Evolutionary conservation across 257 asterid species (phyloP).

Genomic region (Salvia rosmarinus): DNA sequence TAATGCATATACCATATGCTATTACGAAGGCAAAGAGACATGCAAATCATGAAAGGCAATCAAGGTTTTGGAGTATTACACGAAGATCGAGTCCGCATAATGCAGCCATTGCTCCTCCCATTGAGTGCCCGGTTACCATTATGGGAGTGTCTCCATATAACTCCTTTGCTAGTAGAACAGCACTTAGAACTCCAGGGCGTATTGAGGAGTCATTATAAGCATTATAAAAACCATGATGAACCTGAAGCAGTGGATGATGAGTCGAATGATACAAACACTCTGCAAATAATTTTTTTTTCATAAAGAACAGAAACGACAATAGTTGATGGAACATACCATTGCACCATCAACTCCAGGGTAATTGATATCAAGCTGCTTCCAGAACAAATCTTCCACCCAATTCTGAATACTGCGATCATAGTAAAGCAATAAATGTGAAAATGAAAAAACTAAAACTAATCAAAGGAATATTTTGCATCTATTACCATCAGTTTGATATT

Average conservation of each 20-base stretch:
- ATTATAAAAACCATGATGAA: conserved; percentile 92
- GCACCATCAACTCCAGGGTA: conserved; percentile 92
- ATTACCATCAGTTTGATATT: neutral
- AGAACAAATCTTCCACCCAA: conserved; percentile 93
- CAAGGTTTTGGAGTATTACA: conserved; percentile 47
- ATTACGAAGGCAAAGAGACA: conserved; percentile 8
- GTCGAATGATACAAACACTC: conserved; percentile 7
- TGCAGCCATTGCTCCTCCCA: conserved; percentile 99
- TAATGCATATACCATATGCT: too few relatives aligned
- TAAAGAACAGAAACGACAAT: conserved; percentile 6
- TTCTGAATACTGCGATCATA: conserved; percentile 76
- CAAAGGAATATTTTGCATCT: conserved; percentile 9
- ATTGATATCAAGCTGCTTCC: conserved; percentile 94
- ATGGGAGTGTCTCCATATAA: conserved; percentile 64
- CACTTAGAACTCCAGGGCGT: conserved; percentile 74
- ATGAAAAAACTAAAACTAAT: neutral
- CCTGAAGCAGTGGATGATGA: conserved; percentile 53
- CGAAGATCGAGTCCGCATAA: conserved; percentile 89
- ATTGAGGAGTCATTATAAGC: conserved; percentile 88
- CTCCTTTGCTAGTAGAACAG: conserved; percentile 59
- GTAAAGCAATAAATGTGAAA: conserved; percentile 14
- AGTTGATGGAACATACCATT: conserved; percentile 57
- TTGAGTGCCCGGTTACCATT: conserved; percentile 92
- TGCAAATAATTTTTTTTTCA: neutral
- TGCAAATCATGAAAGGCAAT: conserved; percentile 13